A percentile compares a stretch with the other conserved stretches of the same genome.
phyloP scores from a whole-genome alignment of 2,329 filamentous ascomycete genomes.

The Cladosporium sp. region DNA sequence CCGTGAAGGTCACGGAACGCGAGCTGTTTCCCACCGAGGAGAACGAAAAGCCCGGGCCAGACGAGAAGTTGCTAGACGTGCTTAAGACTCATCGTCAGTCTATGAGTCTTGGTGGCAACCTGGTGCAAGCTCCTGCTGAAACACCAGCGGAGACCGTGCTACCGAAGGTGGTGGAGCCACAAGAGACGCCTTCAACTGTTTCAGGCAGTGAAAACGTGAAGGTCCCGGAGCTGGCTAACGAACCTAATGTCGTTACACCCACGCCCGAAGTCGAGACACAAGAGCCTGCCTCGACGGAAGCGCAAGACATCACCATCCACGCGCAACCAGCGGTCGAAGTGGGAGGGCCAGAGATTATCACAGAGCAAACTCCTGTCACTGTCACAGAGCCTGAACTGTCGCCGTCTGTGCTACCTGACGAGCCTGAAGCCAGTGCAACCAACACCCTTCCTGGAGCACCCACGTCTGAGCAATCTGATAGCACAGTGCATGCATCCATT shows the following conservation, averaged over 20 bases:
- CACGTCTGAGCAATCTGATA: neutral
- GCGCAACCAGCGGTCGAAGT: neutral
- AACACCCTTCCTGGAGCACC: neutral
- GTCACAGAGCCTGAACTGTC: neutral
- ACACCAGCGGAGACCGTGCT: neutral
- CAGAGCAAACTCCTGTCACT: neutral
- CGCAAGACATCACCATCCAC: neutral
- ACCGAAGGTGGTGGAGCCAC: neutral
- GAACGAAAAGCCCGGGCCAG: neutral
- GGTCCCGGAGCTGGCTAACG: neutral
- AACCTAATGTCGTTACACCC: neutral
- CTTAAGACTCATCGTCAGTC: constrained; percentile 17
- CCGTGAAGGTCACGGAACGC: neutral
- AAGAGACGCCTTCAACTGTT: neutral
- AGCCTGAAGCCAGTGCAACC: neutral
- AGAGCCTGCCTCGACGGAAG: neutral
- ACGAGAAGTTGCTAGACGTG: constrained; percentile 17
- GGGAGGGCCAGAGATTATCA: neutral
- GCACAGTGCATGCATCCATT: neutral
- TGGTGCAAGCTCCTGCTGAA: neutral
- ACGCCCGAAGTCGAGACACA: neutral
- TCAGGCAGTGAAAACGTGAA: constrained; percentile 24
- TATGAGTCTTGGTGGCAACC: constrained; percentile 16
- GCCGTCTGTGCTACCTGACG: neutral
- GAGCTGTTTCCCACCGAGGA: neutral